Evolutionary conservation across 352 stramenopile genomes (phyloP).

Genomic region (Pythium chondricola): DNA sequence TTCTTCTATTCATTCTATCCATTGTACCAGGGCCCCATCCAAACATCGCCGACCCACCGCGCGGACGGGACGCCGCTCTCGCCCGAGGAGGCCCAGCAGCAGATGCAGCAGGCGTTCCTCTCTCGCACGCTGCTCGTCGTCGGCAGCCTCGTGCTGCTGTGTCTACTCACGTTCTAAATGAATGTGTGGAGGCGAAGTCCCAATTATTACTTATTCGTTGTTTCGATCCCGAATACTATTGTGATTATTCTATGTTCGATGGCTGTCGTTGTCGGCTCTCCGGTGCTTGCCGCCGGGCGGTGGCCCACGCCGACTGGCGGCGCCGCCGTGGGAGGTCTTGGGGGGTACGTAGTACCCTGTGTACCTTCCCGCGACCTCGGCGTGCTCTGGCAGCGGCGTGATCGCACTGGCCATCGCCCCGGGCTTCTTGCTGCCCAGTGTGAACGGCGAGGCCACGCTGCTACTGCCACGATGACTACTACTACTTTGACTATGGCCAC

Average conservation of each 20-base stretch:
- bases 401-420: not conserved
- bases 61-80: constrained; percentile 40
- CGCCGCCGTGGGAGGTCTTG: constrained; percentile 20
- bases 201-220: constrained; percentile 1
- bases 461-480: constrained; percentile 14
- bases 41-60: constrained; percentile 29
- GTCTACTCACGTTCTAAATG: constrained; percentile 55
- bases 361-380: not conserved
- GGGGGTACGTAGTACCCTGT: constrained; percentile 15
- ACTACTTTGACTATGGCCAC: too few relatives aligned
- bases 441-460: constrained; percentile 3
- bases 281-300: constrained; percentile 8
- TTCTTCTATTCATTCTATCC: too few relatives aligned
- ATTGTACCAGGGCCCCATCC: not conserved
- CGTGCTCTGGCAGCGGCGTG: constrained; percentile 5
- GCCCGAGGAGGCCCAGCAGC: constrained; percentile 46
- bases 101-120: constrained; percentile 67
- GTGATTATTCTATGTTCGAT: constrained; percentile 17
- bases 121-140: constrained; percentile 66
- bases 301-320: not conserved
- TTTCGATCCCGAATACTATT: not conserved
- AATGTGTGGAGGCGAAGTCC: not conserved
- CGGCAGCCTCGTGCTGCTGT: constrained; percentile 66
- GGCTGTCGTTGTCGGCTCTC: constrained; percentile 13
- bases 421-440: not conserved